phyloP scores from a whole-genome alignment of 2,329 filamentous ascomycete genomes.

The Venturiaceae sp. region DNA sequence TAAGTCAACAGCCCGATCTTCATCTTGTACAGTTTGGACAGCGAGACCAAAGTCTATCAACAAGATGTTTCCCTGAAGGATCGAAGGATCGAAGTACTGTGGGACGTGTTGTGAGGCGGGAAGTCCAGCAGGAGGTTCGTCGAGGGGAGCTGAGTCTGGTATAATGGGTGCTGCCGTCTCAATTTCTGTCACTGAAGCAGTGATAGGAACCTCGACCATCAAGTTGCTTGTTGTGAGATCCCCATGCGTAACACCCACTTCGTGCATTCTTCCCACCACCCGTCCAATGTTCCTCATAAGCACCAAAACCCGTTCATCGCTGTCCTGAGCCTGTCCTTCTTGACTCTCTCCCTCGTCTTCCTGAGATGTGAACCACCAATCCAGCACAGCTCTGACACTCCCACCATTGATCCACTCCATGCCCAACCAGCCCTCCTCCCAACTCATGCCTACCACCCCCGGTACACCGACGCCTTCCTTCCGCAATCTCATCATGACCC shows the following conservation, averaged over 20 bases:
- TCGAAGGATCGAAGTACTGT: constrained; percentile 10
- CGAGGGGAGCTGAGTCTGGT: constrained; percentile 9
- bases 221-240: constrained; percentile 97
- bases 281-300: constrained; percentile 63
- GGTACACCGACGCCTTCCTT: constrained; percentile 76
- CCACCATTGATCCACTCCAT: constrained; percentile 43
- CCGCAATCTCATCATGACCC: constrained; percentile 70
- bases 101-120: neutral
- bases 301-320: constrained; percentile 35
- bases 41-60: constrained; percentile 94
- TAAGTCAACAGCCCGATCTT: constrained; percentile 90
- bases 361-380: constrained; percentile 46
- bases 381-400: constrained; percentile 60
- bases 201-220: constrained; percentile 51
- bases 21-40: constrained; percentile 69
- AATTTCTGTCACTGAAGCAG: neutral
- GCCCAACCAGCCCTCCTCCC: constrained; percentile 52
- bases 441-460: constrained; percentile 61
- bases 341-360: constrained; percentile 18
- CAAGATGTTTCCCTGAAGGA: constrained; percentile 63
- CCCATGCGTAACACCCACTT: constrained; percentile 80
- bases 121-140: neutral
- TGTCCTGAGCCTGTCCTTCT: no score
- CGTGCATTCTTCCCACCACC: constrained; percentile 69
- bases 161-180: neutral